Conservation (phyloP, 164 flowering plant species). For the Vitis labrusca region DNA sequence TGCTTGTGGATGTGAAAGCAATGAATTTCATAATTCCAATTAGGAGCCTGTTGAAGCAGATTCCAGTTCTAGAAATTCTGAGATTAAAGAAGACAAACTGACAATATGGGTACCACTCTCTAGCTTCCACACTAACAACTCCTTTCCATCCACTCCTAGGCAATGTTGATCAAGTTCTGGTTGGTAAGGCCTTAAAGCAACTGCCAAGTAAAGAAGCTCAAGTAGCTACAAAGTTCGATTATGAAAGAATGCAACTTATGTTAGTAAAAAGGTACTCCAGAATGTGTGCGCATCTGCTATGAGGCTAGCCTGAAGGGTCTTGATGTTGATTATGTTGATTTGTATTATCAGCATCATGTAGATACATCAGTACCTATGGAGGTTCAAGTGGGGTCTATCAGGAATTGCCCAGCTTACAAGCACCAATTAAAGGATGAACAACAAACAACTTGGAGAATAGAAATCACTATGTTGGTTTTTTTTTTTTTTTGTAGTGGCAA, state of each 20-base stretch:
- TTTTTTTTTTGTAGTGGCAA: too few species aligned
- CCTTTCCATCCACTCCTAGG: not conserved
- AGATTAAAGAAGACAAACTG: constrained; percentile 18
- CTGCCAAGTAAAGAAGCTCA: constrained; percentile 23
- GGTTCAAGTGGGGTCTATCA: not conserved
- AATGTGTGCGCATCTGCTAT: constrained; percentile 11
- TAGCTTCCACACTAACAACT: too few species aligned
- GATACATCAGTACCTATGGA: constrained; percentile 19
- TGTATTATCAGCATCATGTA: constrained; percentile 26
- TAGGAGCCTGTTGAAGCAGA: constrained; percentile 18
- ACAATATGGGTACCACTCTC: not conserved
- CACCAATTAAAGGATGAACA: too few species aligned
- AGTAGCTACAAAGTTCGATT: constrained; percentile 26
- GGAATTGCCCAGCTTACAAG: too few species aligned
- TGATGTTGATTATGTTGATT: constrained; percentile 21
- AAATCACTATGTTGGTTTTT: too few species aligned
- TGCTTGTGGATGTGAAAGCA: constrained; percentile 25
- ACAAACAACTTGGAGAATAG: too few species aligned
- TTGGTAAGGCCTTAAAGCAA: constrained; percentile 42
- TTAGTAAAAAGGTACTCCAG: constrained; percentile 17
- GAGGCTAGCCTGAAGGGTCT: constrained; percentile 27
- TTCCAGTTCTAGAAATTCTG: constrained; percentile 19
- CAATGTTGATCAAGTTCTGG: constrained; percentile 47
- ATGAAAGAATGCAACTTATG: not conserved
- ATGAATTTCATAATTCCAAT: constrained; percentile 18